These are phyloP conservation scores for Leccinum aurantiacum DNA, from an alignment of 768 basidiomycete genomes.

Conservation along the genomic window DNA sequence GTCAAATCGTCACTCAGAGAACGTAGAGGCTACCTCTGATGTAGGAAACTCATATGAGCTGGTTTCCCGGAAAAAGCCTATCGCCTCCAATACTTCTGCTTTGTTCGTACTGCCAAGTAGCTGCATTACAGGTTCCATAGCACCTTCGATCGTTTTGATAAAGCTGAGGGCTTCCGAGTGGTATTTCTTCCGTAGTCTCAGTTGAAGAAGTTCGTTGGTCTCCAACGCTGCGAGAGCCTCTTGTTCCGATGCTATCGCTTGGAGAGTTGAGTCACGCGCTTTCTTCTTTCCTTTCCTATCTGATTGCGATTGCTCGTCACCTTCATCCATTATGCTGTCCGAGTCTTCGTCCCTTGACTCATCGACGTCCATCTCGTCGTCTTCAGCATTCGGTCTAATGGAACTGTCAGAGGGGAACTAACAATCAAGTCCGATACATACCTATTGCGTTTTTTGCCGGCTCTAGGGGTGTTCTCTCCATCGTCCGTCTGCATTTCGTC, in stretches of 20 bases:
- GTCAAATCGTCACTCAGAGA: background rate
- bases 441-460: slow-evolving; percentile 37
- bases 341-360: slow-evolving; percentile 37
- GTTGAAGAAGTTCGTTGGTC: slow-evolving; percentile 59
- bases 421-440: background rate
- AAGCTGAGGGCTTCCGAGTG: slow-evolving; percentile 84
- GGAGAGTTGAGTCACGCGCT: slow-evolving; percentile 60
- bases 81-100: slow-evolving; percentile 77
- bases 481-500: slow-evolving; percentile 33
- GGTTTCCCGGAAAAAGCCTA: slow-evolving; percentile 86
- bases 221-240: slow-evolving; percentile 68
- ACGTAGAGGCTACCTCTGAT: slow-evolving; percentile 55
- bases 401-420: slow-evolving; percentile 11
- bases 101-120: slow-evolving; percentile 86
- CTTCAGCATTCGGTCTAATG: slow-evolving; percentile 25
- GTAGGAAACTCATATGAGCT: slow-evolving; percentile 78
- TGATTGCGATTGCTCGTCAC: slow-evolving; percentile 32
- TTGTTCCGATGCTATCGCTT: slow-evolving; percentile 65
- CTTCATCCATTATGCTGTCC: slow-evolving; percentile 40
- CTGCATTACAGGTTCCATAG: slow-evolving; percentile 70
- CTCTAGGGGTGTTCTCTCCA: slow-evolving; percentile 22
- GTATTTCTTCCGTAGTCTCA: slow-evolving; percentile 80
- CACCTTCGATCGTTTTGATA: slow-evolving; percentile 65
- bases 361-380: slow-evolving; percentile 61
- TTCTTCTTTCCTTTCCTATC: slow-evolving; percentile 48